A percentile compares a stretch with the other conserved stretches of the same genome.
phyloP scores from a whole-genome alignment of 202 grass and related monocot genomes.

The Hordeum pubiflorum region DNA sequence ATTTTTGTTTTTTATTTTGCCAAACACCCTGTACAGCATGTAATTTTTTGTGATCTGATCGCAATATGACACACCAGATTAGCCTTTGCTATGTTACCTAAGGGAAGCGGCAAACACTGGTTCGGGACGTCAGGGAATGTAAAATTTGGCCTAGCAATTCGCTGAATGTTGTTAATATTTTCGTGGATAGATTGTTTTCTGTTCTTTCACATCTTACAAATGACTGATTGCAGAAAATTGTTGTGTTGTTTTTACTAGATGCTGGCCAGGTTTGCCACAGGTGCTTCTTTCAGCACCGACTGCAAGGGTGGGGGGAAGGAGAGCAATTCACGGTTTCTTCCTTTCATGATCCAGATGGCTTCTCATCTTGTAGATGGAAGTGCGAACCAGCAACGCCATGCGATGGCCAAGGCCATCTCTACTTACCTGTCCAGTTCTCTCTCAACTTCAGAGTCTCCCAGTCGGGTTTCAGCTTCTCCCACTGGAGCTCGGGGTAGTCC shows the following conservation, averaged over 20 bases:
- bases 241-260: conserved; percentile 52
- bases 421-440: conserved; percentile 54
- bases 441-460: conserved; percentile 35
- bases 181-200: background rate
- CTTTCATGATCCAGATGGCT: conserved; percentile 95
- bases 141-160: conserved; percentile 1
- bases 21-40: background rate
- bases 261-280: conserved; percentile 94
- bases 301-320: conserved; percentile 88
- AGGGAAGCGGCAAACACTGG: background rate
- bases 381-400: conserved; percentile 56
- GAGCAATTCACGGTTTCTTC: conserved; percentile 92
- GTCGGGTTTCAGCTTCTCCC: conserved; percentile 26
- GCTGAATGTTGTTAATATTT: background rate
- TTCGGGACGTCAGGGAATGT: background rate
- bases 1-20: background rate
- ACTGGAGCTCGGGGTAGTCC: conserved; percentile 44
- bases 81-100: background rate
- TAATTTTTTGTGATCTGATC: too few relatives aligned
- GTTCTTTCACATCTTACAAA: conserved; percentile 25
- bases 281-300: conserved; percentile 73
- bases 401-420: conserved; percentile 62
- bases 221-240: background rate
- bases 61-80: background rate
- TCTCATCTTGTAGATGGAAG: conserved; percentile 75